These are phyloP conservation scores for Phytophthora pisi DNA, from an alignment of 352 stramenopile species.

Conservation along the genomic window DNA sequence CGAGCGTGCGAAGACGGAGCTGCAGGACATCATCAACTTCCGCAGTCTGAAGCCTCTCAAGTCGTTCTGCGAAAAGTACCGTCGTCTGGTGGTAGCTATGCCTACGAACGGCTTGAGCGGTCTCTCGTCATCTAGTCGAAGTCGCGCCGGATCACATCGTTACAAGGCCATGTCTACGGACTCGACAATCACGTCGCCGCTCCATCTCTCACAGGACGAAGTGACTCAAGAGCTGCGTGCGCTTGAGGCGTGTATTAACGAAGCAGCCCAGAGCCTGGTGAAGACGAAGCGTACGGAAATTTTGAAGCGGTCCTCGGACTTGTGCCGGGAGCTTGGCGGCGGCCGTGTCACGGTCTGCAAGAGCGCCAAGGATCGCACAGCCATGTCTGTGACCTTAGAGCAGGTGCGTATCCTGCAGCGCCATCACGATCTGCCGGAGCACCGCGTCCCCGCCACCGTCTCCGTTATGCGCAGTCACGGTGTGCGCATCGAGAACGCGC, in stretches of 20 bases:
- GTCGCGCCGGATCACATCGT: constrained; percentile 40
- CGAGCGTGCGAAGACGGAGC: constrained; percentile 85
- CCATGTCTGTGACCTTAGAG: constrained; percentile 97
- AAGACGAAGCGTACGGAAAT: constrained; percentile 90
- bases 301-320: constrained; percentile 76
- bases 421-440: constrained; percentile 77
- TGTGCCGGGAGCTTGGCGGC: constrained; percentile 88
- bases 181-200: constrained; percentile 48
- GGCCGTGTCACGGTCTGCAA: constrained; percentile 97
- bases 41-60: constrained; percentile 84
- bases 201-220: constrained; percentile 76
- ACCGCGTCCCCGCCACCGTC: constrained; percentile 80
- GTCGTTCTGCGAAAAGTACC: constrained; percentile 87
- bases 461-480: constrained; percentile 89
- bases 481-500: constrained; percentile 88
- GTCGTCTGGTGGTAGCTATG: constrained; percentile 60
- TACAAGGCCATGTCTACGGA: constrained; percentile 66
- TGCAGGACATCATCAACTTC: constrained; percentile 91
- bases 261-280: constrained; percentile 82
- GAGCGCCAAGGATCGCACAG: constrained; percentile 97
- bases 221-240: constrained; percentile 69
- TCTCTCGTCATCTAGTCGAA: constrained; percentile 39
- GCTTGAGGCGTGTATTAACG: constrained; percentile 70
- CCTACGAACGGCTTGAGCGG: constrained; percentile 42
- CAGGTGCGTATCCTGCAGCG: constrained; percentile 89